These are phyloP conservation scores for Fusarium veterinarium DNA, from an alignment of 2,329 filamentous ascomycete species.

Conservation along the genomic window DNA sequence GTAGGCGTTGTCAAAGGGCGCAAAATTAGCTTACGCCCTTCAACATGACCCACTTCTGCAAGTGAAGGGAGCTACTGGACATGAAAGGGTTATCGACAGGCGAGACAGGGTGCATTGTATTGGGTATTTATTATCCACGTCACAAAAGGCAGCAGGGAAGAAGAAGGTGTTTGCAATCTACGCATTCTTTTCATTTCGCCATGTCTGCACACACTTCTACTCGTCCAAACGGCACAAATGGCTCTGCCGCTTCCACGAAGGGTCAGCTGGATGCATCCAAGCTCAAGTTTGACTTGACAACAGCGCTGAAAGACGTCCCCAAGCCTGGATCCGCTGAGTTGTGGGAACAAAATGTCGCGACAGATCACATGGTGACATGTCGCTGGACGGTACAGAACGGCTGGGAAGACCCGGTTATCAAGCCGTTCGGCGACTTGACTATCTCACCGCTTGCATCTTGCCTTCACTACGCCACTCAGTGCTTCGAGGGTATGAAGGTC, in stretches of 20 bases:
- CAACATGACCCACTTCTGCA: background rate
- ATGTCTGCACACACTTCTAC: background rate
- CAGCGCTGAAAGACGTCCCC: background rate
- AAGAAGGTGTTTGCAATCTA: too few relatives aligned
- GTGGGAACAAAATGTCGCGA: background rate
- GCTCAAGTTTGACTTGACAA: background rate
- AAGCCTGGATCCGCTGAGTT: background rate
- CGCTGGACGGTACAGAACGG: background rate
- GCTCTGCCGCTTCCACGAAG: accelerated
- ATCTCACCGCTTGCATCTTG: background rate
- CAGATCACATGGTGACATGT: background rate
- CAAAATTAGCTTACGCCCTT: background rate
- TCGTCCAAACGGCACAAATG: background rate
- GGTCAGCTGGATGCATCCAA: background rate
- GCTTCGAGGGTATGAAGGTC: background rate
- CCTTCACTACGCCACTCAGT: background rate
- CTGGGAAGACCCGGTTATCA: background rate
- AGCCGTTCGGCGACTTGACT: background rate
- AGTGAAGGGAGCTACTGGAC: background rate
- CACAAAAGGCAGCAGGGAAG: too few relatives aligned
- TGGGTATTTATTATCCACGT: accelerated
- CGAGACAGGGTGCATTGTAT: background rate
- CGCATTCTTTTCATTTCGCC: accelerated
- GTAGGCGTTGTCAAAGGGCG: background rate
- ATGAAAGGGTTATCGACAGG: background rate